Conservation (phyloP, 306 rosid species). For the Rubus parviflorus region DNA sequence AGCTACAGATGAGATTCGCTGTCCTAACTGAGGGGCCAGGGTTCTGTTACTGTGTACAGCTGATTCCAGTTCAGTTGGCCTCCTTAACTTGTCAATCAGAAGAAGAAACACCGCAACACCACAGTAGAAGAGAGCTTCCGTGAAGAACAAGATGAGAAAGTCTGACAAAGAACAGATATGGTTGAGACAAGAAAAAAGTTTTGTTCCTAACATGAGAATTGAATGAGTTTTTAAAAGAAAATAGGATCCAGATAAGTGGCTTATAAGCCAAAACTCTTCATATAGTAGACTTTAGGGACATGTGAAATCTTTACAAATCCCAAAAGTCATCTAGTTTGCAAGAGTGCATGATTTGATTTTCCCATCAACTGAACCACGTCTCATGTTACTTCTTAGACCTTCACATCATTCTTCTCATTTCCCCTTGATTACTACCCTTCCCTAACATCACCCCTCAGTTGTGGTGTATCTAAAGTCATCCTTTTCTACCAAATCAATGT, state of each 20-base stretch:
- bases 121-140: slow-evolving; percentile 90
- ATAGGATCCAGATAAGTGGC: background rate
- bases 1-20: slow-evolving; percentile 74
- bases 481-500: background rate
- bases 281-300: background rate
- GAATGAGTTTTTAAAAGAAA: slow-evolving; percentile 2
- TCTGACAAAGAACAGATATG: slow-evolving; percentile 53
- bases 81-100: slow-evolving; percentile 60
- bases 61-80: slow-evolving; percentile 48
- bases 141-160: slow-evolving; percentile 97
- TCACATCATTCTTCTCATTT: background rate
- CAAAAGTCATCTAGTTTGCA: background rate
- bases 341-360: background rate
- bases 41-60: slow-evolving; percentile 29
- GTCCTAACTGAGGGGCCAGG: slow-evolving; percentile 59
- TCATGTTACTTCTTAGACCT: background rate
- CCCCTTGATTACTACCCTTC: slow-evolving; percentile 19
- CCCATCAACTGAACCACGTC: slow-evolving; percentile 9
- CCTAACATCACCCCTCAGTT: background rate
- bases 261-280: background rate
- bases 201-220: background rate
- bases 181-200: slow-evolving; percentile 26
- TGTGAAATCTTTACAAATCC: background rate
- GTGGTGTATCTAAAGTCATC: slow-evolving; percentile 13
- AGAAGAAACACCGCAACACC: slow-evolving; percentile 82